phyloP scores from a whole-genome alignment of 2,329 filamentous ascomycete species.

The Tolypocladium ophioglossoides region DNA sequence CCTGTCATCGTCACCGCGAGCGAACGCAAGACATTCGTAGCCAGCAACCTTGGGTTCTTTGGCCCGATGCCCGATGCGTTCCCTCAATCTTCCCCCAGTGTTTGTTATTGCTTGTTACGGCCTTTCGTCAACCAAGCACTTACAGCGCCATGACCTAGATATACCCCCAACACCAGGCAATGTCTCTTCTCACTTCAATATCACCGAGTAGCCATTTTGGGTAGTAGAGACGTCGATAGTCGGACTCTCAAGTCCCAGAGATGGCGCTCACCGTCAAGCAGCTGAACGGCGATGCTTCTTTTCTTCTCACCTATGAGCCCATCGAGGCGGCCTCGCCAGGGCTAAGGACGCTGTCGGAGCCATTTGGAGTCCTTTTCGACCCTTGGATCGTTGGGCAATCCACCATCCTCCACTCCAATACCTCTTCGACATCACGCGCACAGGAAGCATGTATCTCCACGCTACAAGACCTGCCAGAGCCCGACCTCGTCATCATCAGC shows the following conservation, averaged over 20 bases:
- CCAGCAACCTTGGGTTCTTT: neutral
- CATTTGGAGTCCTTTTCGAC: conserved; percentile 60
- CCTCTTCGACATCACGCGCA: conserved; percentile 49
- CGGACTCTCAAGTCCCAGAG: too few relatives aligned
- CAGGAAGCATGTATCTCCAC: conserved; percentile 45
- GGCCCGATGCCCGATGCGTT: neutral
- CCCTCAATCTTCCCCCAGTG: neutral
- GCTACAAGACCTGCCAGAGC: conserved; percentile 27
- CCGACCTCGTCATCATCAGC: conserved; percentile 36
- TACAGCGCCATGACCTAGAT: neutral
- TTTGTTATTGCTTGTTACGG: neutral
- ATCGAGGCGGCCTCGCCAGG: conserved; percentile 18
- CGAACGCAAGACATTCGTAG: neutral
- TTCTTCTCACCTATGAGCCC: conserved; percentile 52
- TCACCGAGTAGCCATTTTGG: neutral
- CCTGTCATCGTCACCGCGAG: neutral
- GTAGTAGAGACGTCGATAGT: neutral
- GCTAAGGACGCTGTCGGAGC: conserved; percentile 16
- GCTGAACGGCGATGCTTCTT: conserved; percentile 54
- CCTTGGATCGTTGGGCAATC: conserved; percentile 57
- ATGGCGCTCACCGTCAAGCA: conserved; percentile 57
- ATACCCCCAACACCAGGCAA: neutral
- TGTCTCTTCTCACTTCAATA: neutral
- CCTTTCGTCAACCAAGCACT: neutral
- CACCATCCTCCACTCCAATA: conserved; percentile 47